A percentile compares a stretch with the other conserved stretches of the same genome.
Conservation (phyloP, 78 protist genomes). For the Mantamonas sphyraenae region DNA sequence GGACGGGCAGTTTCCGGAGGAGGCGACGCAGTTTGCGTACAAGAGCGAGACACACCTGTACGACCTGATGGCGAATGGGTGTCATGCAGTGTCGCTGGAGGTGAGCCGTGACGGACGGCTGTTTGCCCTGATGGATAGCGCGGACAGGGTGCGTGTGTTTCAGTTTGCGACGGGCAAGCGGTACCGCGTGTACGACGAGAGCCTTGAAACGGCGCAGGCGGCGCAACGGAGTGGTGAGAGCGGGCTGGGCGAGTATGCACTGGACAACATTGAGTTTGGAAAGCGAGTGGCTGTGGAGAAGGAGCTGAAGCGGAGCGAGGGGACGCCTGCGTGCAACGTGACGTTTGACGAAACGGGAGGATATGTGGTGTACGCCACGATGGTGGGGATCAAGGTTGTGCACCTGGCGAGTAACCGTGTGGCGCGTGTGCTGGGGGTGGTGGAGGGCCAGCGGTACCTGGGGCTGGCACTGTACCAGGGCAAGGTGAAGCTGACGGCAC, state of each 20-base stretch:
- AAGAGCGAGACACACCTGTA: constrained; percentile 88
- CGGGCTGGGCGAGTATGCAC: not conserved
- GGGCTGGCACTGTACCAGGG: constrained; percentile 76
- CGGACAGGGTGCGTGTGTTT: constrained; percentile 59
- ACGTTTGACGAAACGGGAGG: constrained; percentile 78
- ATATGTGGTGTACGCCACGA: constrained; percentile 72
- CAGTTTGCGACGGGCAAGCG: constrained; percentile 50
- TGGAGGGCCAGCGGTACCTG: constrained; percentile 74
- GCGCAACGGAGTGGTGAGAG: not conserved
- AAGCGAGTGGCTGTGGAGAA: constrained; percentile 77
- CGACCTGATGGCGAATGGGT: constrained; percentile 59
- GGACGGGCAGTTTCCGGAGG: constrained; percentile 20
- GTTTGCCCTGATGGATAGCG: constrained; percentile 51
- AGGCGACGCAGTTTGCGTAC: constrained; percentile 19
- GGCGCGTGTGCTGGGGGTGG: constrained; percentile 68
- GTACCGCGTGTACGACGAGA: constrained; percentile 65
- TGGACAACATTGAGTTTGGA: constrained; percentile 81
- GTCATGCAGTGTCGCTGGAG: constrained; percentile 42
- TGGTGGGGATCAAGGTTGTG: constrained; percentile 81
- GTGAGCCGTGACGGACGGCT: constrained; percentile 48
- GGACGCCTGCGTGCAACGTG: constrained; percentile 38
- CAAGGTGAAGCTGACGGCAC: too few relatives aligned
- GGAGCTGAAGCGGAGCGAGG: constrained; percentile 47
- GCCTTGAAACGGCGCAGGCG: constrained; percentile 1
- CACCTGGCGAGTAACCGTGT: constrained; percentile 51